These are phyloP conservation scores for Pichia exigua DNA, from an alignment of 805 yeast species.

Conservation along the genomic window DNA sequence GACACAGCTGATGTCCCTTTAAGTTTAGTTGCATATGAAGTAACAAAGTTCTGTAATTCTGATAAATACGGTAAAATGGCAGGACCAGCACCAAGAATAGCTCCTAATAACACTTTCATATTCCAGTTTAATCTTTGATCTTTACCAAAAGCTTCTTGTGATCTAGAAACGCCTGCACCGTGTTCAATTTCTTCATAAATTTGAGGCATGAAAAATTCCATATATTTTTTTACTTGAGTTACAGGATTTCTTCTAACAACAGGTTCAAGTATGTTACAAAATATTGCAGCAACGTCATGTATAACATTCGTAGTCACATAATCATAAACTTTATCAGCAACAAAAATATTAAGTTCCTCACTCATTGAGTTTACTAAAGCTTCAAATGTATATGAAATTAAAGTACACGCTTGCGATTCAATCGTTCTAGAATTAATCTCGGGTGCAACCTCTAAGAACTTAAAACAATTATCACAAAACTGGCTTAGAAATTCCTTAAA, in stretches of 20 bases:
- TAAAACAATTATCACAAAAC: constrained; percentile 52
- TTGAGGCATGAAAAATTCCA: constrained; percentile 38
- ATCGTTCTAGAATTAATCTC: constrained; percentile 47
- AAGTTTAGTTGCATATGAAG: constrained; percentile 33
- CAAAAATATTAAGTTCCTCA: constrained; percentile 41
- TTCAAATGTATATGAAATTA: constrained; percentile 33
- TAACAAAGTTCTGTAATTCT: constrained; percentile 41
- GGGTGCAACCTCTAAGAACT: constrained; percentile 61
- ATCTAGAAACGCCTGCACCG: constrained; percentile 71
- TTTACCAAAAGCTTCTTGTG: constrained; percentile 58
- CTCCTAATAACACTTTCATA: constrained; percentile 59
- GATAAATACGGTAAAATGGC: constrained; percentile 35
- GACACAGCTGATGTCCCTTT: constrained; percentile 59
- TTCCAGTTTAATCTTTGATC: constrained; percentile 74
- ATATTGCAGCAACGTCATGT: constrained; percentile 54
- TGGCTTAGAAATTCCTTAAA: constrained; percentile 53
- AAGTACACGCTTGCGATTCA: constrained; percentile 39
- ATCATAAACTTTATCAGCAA: constrained; percentile 42
- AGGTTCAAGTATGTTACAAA: constrained; percentile 67
- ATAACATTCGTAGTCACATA: constrained; percentile 53
- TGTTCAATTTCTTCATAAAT: constrained; percentile 69
- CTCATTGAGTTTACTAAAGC: constrained; percentile 52
- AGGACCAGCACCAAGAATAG: constrained; percentile 59
- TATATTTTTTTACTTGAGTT: constrained; percentile 36
- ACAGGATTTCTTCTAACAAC: constrained; percentile 58